A percentile compares a stretch with the other conserved stretches of the same genome.
phyloP scores from a whole-genome alignment of 192 early-diverging fungal genomes.

The Jimgerdemannia lactiflua region DNA sequence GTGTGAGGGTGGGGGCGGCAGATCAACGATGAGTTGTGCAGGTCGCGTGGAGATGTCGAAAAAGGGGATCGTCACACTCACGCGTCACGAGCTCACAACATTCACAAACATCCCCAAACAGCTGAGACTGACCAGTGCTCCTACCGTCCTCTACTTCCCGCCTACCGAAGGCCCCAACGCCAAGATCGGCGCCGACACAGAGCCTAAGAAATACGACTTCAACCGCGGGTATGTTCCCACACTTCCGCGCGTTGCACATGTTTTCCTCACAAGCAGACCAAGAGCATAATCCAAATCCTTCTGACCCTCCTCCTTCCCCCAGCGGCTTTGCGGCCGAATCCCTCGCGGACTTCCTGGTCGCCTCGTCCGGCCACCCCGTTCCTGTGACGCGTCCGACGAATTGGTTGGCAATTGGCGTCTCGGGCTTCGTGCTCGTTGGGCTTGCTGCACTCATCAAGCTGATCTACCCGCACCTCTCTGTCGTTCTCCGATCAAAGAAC shows the following conservation, averaged over 20 bases:
- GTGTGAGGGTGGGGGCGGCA: too few species aligned
- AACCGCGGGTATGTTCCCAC: conserved; percentile 36
- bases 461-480: conserved; percentile 38
- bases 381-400: conserved; percentile 55
- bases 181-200: conserved; percentile 27
- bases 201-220: conserved; percentile 59
- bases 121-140: conserved; percentile 55
- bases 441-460: conserved; percentile 32
- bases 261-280: too few species aligned
- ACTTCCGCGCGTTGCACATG: too few species aligned
- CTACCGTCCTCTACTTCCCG: conserved; percentile 64
- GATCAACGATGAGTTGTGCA: too few species aligned
- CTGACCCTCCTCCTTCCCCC: not conserved
- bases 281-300: not conserved
- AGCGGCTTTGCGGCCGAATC: conserved; percentile 65
- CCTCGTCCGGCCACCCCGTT: conserved; percentile 26
- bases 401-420: conserved; percentile 33
- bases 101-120: conserved; percentile 21
- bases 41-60: too few species aligned
- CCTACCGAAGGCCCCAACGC: conserved; percentile 54
- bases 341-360: conserved; percentile 59
- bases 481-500: conserved; percentile 49
- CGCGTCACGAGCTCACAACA: not conserved
- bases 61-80: not conserved
- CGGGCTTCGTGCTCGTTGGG: conserved; percentile 27